Percentiles rank a stretch among this genome's conserved stretches.
phyloP scores from a whole-genome alignment of 1,139 yeast genomes.

The Candida mesenterica region DNA sequence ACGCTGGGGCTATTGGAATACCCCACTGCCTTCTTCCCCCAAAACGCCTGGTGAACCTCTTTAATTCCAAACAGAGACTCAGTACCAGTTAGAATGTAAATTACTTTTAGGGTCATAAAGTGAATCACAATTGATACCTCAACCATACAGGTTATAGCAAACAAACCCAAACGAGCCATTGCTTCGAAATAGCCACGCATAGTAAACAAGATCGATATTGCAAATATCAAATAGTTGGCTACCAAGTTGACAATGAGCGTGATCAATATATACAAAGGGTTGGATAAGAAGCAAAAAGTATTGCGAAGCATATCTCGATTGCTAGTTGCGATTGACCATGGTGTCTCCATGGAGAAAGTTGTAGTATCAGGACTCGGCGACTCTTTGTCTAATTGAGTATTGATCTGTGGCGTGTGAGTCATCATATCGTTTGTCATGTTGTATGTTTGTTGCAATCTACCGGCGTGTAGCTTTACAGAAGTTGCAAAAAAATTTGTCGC shows the following conservation, averaged over 20 bases:
- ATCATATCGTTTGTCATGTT: too few species aligned
- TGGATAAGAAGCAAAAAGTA: constrained; percentile 1
- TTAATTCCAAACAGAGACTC: constrained; percentile 1
- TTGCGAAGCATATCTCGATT: background rate
- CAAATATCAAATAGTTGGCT: constrained; percentile 6
- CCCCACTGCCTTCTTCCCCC: too few species aligned
- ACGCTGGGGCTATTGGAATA: too few species aligned
- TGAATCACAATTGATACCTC: constrained; percentile 6
- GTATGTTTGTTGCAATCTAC: too few species aligned
- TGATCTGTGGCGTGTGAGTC: too few species aligned
- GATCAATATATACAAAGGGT: constrained; percentile 3
- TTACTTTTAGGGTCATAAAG: constrained; percentile 1
- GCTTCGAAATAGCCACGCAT: constrained; percentile 4
- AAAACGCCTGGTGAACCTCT: constrained; percentile 8
- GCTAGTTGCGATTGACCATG: too few species aligned
- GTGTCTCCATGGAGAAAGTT: too few species aligned
- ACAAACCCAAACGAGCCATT: constrained; percentile 1
- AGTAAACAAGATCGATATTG: constrained; percentile 8
- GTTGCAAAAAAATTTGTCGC: too few species aligned
- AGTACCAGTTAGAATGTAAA: constrained; percentile 4
- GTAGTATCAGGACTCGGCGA: too few species aligned
- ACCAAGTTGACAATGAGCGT: constrained; percentile 2
- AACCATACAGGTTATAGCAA: background rate
- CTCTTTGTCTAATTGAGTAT: too few species aligned
- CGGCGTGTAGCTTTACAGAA: too few species aligned